Evolutionary conservation across 2,329 filamentous ascomycete species (phyloP).

Genomic region (Hypoxylon sp.): DNA sequence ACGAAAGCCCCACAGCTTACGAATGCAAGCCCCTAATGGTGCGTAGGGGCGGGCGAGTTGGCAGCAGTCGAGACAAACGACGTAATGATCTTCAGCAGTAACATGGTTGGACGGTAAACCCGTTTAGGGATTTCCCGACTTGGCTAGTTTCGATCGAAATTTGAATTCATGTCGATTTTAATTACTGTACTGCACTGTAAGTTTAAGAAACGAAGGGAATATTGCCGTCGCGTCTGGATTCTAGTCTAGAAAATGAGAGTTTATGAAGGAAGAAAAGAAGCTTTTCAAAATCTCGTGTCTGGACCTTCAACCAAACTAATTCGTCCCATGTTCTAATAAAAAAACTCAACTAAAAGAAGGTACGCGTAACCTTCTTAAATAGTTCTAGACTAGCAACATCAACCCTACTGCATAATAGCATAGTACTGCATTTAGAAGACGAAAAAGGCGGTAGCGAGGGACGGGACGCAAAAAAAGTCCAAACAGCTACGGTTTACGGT

Average conservation of each 20-base stretch:
- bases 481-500: not conserved
- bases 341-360: conserved; percentile 30
- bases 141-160: conserved; percentile 32
- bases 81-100: conserved; percentile 41
- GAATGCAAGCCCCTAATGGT: conserved; percentile 40
- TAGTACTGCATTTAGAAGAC: conserved; percentile 19
- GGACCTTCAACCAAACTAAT: conserved; percentile 25
- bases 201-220: not conserved
- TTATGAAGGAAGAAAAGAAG: conserved; percentile 18
- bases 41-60: conserved; percentile 22
- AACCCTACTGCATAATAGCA: conserved; percentile 16
- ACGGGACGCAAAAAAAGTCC: conserved; percentile 29
- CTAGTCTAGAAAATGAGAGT: conserved; percentile 18
- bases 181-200: conserved; percentile 1
- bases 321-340: conserved; percentile 30
- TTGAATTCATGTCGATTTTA: conserved; percentile 9
- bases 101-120: conserved; percentile 28
- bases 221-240: conserved; percentile 23
- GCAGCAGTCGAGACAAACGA: conserved; percentile 35
- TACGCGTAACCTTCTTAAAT: conserved; percentile 43
- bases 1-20: conserved; percentile 44
- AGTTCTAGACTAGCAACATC: conserved; percentile 31
- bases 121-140: conserved; percentile 32
- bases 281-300: conserved; percentile 32
- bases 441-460: conserved; percentile 23